phyloP scores from a whole-genome alignment of 352 stramenopile species.

The Pythium graminicola region DNA sequence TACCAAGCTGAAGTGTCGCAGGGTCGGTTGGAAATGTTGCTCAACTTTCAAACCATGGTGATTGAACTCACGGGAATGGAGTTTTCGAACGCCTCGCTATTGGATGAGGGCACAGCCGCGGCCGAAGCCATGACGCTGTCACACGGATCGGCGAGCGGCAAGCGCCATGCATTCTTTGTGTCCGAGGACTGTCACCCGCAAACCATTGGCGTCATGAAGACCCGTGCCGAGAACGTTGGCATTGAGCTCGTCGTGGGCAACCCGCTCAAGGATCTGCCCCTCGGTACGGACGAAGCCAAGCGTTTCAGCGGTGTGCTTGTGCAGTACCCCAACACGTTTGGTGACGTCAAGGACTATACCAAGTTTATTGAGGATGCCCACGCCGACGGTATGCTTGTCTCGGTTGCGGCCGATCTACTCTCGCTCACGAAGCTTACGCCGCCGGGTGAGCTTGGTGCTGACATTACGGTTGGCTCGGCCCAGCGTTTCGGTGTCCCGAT shows the following conservation, averaged over 20 bases:
- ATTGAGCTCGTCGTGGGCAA: conserved; percentile 94
- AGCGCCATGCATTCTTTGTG: conserved; percentile 96
- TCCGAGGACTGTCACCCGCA: conserved; percentile 88
- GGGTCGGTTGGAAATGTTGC: conserved; percentile 97
- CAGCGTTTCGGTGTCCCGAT: conserved; percentile 99
- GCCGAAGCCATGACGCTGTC: conserved; percentile 97
- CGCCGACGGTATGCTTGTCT: conserved; percentile 86
- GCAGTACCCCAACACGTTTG: conserved; percentile 99
- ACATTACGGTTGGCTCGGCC: conserved; percentile 97
- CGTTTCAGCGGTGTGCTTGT: conserved; percentile 95
- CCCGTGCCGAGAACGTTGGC: conserved; percentile 83
- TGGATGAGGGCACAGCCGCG: conserved; percentile 98
- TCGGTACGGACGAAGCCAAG: conserved; percentile 64
- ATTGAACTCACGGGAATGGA: conserved; percentile 94
- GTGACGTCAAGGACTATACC: conserved; percentile 88
- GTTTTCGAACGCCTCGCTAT: conserved; percentile 95
- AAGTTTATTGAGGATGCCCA: conserved; percentile 88
- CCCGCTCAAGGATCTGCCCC: conserved; percentile 61
- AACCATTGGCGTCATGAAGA: conserved; percentile 92
- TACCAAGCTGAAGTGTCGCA: conserved; percentile 99
- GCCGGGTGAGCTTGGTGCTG: conserved; percentile 93
- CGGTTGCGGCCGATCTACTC: conserved; percentile 96
- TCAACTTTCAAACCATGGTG: conserved; percentile 99
- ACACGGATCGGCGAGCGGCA: conserved; percentile 90
- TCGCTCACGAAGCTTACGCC: conserved; percentile 93